A percentile compares a stretch with the other conserved stretches of the same genome.
Evolutionary conservation across 164 flowering plant genomes (phyloP).

Genomic region (Saururus chinensis): DNA sequence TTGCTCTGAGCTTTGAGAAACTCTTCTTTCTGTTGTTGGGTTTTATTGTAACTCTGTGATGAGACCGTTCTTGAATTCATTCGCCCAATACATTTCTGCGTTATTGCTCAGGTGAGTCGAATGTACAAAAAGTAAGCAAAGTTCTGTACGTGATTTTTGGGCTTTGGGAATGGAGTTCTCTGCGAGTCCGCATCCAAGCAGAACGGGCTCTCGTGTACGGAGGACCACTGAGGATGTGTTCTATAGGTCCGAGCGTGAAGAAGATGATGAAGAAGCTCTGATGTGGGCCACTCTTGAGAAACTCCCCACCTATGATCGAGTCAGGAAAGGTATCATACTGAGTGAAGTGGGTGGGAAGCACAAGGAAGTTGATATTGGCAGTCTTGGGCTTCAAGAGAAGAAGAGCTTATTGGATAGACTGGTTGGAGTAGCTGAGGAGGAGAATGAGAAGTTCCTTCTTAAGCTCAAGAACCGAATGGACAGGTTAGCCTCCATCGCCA

Average conservation of each 20-base stretch:
- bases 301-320: conserved; percentile 14
- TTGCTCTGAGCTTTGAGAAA: too few species aligned
- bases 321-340: conserved; percentile 10
- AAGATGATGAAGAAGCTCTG: conserved; percentile 17
- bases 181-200: conserved; percentile 4
- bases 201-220: conserved; percentile 12
- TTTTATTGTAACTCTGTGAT: too few species aligned
- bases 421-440: conserved; percentile 72
- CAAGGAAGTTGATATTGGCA: conserved; percentile 60
- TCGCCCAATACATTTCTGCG: too few species aligned
- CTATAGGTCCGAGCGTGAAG: conserved; percentile 11
- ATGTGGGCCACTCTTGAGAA: conserved; percentile 20
- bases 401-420: conserved; percentile 59
- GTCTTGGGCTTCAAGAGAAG: conserved; percentile 45
- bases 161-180: conserved; percentile 5
- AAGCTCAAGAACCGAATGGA: conserved; percentile 69
- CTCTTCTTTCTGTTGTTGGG: too few species aligned
- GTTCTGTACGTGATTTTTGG: not conserved
- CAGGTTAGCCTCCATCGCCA: conserved; percentile 23
- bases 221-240: conserved; percentile 7
- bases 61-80: too few species aligned
- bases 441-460: conserved; percentile 74
- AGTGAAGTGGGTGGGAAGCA: conserved; percentile 9
- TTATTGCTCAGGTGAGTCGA: too few species aligned
- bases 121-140: too few species aligned